Base-by-base conservation (phyloP, 2,329 filamentous ascomycete genomes). In the Leptodontidium sp. region DNA sequence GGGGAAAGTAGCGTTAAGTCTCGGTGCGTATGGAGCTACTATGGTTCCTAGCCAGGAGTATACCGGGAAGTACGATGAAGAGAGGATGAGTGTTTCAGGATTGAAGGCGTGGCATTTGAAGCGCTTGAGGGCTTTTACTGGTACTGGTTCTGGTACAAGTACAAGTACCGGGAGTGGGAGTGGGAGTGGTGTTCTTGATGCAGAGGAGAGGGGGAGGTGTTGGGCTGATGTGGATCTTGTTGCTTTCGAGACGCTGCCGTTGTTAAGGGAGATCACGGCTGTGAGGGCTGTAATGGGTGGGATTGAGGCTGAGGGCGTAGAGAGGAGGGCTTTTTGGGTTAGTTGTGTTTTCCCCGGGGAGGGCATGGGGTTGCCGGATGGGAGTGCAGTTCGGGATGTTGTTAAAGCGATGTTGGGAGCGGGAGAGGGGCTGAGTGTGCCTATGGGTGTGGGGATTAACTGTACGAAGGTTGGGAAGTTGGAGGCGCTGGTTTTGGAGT, bases 31-130 rank as follows among this genome's bases (percentile, higher is more conserved):
- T 69, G 90, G 90, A 17, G 89, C 90, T 1, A 87, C 84, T 70
- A 90, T 91, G 87, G 78, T 85, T 21, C 90, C 90, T 0, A 84
- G 87, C 35, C 86, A 89, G 71, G 90, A 92, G 76, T 92, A 91
- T 75, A 86, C 82, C 49, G 90, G 88, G 1, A 74, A 77, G 2
- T 92, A 92, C 73, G 87, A 89, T 68, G 78, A 75, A 0, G 80
- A 77, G 14, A 85, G 87, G 71, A 73, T 81, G 55, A 79, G 78
- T 1, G 77, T 81, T 45, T 79, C 82, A 4, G 77, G 80, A 6
- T 79, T 92, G 58, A 79, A 79, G 12, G 74, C 76, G 9, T 92
- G 89, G 88, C 90, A 92, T 78, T 66, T 79, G 14, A 80, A 86
- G 53, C 82, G 90, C 1, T 70, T 91, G 68, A 68, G 72, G 0